Evolutionary conservation across 306 rosid species (phyloP).

Genomic region (Mimosa bimucronata): DNA sequence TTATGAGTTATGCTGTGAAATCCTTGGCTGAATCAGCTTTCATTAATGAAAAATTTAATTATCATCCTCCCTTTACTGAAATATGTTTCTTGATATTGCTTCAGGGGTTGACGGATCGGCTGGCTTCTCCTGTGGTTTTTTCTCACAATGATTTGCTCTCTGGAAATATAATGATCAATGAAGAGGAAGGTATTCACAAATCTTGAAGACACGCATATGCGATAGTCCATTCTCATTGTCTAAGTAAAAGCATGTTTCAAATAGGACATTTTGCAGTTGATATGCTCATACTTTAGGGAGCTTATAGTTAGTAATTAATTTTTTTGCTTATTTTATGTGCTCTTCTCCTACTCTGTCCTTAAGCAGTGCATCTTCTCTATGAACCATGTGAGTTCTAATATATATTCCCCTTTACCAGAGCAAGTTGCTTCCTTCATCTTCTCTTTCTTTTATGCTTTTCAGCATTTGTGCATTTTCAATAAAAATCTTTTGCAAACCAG

Average conservation of each 20-base stretch:
- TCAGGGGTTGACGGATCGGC: constrained; percentile 75
- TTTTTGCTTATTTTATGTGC: constrained; percentile 1
- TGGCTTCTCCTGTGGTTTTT: constrained; percentile 78
- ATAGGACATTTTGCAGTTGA: neutral
- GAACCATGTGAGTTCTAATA: constrained; percentile 24
- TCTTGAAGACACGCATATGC: constrained; percentile 15
- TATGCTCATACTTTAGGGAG: neutral
- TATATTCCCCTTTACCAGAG: neutral
- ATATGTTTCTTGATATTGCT: constrained; percentile 47
- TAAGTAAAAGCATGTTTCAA: neutral
- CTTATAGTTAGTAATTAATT: neutral
- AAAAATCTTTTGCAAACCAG: constrained; percentile 10
- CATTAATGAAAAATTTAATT: constrained; percentile 27
- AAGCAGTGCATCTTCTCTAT: neutral
- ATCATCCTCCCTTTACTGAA: constrained; percentile 23
- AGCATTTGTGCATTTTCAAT: neutral
- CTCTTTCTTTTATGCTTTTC: neutral
- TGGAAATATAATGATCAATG: constrained; percentile 89
- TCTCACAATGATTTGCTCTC: constrained; percentile 93
- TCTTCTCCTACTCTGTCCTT: neutral
- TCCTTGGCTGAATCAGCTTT: constrained; percentile 2
- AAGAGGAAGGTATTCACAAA: constrained; percentile 74
- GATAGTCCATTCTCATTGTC: neutral
- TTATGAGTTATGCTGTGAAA: constrained; percentile 23
- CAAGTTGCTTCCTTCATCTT: neutral